Evolutionary conservation across 2,329 filamentous ascomycete species (phyloP).

Genomic region (Aspergillus sp.): DNA sequence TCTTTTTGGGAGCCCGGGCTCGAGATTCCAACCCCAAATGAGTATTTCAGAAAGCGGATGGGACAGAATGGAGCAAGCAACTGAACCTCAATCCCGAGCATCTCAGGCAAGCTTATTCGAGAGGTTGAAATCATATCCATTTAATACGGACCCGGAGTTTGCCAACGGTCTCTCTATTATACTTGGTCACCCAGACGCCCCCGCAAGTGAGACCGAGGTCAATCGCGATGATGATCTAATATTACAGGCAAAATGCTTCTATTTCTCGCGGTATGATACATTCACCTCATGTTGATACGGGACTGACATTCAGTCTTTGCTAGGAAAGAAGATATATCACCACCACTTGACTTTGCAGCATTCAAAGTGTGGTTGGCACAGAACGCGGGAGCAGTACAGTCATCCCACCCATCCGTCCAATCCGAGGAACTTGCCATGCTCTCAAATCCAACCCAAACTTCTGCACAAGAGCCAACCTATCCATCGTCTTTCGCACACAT

Average conservation of each 20-base stretch:
- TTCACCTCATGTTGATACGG: background rate
- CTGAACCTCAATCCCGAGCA: slow-evolving; percentile 7
- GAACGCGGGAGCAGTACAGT: slow-evolving; percentile 6
- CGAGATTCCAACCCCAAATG: no score
- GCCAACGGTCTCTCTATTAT: slow-evolving; percentile 42
- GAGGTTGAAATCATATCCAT: slow-evolving; percentile 33
- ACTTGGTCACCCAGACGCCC: slow-evolving; percentile 35
- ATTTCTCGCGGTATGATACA: slow-evolving; percentile 36
- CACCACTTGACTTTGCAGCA: slow-evolving; percentile 55
- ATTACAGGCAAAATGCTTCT: slow-evolving; percentile 43
- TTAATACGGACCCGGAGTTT: slow-evolving; percentile 38
- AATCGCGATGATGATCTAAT: slow-evolving; percentile 36
- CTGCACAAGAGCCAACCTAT: slow-evolving; percentile 57
- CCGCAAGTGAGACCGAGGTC: slow-evolving; percentile 34
- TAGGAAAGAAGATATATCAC: slow-evolving; percentile 32
- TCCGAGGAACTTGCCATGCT: slow-evolving; percentile 3
- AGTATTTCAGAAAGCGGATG: background rate
- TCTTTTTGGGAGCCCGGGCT: no score
- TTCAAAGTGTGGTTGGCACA: slow-evolving; percentile 59
- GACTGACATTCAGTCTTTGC: slow-evolving; percentile 1
- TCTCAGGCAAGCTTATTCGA: slow-evolving; percentile 17
- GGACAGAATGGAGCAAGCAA: background rate
- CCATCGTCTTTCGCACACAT: slow-evolving; percentile 80
- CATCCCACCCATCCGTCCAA: slow-evolving; percentile 2
- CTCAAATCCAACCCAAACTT: slow-evolving; percentile 17